Conservation (phyloP, 345 rosid species). For the Psidium friedrichsthalianum region DNA sequence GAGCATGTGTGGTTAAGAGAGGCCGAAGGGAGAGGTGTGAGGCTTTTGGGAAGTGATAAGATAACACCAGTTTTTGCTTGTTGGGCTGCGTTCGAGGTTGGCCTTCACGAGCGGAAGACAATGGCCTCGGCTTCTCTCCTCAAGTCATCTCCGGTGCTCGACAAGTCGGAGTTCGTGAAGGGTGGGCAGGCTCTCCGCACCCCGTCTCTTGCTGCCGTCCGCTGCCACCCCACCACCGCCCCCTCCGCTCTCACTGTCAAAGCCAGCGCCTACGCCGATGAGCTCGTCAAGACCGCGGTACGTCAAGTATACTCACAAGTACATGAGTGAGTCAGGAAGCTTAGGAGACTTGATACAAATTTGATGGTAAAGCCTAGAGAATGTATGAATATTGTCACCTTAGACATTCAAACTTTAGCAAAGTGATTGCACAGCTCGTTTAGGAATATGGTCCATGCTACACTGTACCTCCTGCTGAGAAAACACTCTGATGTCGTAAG, state of each 20-base stretch:
- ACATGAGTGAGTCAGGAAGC: neutral
- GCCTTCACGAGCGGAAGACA: neutral
- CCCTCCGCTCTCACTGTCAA: slow-evolving; percentile 39
- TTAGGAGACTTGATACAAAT: neutral
- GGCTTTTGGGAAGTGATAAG: slow-evolving; percentile 30
- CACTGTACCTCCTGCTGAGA: too few relatives aligned
- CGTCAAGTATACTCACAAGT: neutral
- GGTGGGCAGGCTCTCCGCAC: slow-evolving; percentile 66
- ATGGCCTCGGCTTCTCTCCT: slow-evolving; percentile 92
- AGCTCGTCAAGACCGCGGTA: slow-evolving; percentile 96
- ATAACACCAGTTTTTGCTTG: neutral
- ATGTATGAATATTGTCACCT: neutral
- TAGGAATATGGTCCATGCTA: neutral
- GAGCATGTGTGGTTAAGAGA: slow-evolving; percentile 25
- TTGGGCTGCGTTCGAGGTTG: neutral
- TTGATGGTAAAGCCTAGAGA: neutral
- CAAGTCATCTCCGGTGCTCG: slow-evolving; percentile 72
- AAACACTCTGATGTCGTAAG: too few relatives aligned
- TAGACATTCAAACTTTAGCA: neutral
- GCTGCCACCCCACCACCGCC: slow-evolving; percentile 33
- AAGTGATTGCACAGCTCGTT: neutral
- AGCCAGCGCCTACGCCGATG: slow-evolving; percentile 76
- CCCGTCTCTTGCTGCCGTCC: slow-evolving; percentile 31
- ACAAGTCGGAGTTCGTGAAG: slow-evolving; percentile 77
- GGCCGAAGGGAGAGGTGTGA: slow-evolving; percentile 11